A percentile compares a stretch with the other conserved stretches of the same genome.
Conservation (phyloP, 495 filamentous ascomycete genomes). For the Aspergillus bridgeri region DNA sequence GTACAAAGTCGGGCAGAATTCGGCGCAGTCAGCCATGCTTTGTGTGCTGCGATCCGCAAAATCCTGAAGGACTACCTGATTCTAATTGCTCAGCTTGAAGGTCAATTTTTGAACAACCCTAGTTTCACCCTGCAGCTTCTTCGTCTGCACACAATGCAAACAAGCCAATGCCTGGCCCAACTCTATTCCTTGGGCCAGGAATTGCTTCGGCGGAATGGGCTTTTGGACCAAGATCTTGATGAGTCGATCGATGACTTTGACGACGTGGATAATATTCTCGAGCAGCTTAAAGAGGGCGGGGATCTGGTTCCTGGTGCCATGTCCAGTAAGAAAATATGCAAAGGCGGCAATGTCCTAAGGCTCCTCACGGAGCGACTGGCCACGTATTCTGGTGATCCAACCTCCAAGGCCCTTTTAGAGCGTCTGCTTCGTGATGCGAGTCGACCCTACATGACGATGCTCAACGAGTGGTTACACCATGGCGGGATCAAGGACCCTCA, state of each 20-base stretch:
- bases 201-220: constrained; percentile 77
- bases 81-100: constrained; percentile 88
- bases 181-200: constrained; percentile 84
- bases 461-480: constrained; percentile 98
- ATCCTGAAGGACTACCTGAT: constrained; percentile 89
- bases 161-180: constrained; percentile 83
- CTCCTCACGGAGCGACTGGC: constrained; percentile 79
- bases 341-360: constrained; percentile 85
- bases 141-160: constrained; percentile 85
- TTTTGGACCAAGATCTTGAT: constrained; percentile 82
- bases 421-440: constrained; percentile 82
- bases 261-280: constrained; percentile 84
- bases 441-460: constrained; percentile 93
- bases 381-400: constrained; percentile 88
- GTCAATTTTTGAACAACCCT: constrained; percentile 80
- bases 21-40: constrained; percentile 91
- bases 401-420: constrained; percentile 74
- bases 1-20: constrained; percentile 90
- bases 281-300: constrained; percentile 73
- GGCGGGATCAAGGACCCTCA: constrained; percentile 94
- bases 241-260: constrained; percentile 79
- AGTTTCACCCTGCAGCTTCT: constrained; percentile 88
- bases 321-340: constrained; percentile 86
- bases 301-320: constrained; percentile 72
- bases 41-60: constrained; percentile 90